Percentiles rank a stretch among this genome's conserved stretches.
Conservation (phyloP, 2,329 filamentous ascomycete species). For the Lasiodiplodia sp. region DNA sequence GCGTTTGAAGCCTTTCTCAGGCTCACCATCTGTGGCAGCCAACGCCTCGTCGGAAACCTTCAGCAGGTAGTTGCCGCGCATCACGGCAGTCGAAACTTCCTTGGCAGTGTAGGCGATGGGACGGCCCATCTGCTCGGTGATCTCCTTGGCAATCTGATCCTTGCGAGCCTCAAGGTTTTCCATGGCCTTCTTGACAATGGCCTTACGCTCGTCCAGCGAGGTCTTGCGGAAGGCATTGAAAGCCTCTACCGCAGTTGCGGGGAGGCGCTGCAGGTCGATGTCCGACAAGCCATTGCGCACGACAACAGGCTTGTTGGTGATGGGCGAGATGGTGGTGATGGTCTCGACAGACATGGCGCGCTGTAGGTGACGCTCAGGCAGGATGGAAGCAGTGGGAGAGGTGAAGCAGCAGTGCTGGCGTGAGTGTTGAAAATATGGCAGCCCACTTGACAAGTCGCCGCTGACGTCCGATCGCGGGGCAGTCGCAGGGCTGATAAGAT, state of each 20-base stretch:
- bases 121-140: conserved; percentile 94
- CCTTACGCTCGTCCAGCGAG: conserved; percentile 75
- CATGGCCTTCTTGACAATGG: conserved; percentile 81
- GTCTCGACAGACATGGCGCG: conserved; percentile 60
- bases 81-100: conserved; percentile 85
- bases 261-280: conserved; percentile 74
- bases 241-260: conserved; percentile 73
- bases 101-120: conserved; percentile 86
- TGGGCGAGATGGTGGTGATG: conserved; percentile 84
- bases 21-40: conserved; percentile 80
- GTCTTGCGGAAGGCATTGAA: conserved; percentile 82
- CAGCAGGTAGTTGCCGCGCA: conserved; percentile 83
- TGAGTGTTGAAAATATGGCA: neutral
- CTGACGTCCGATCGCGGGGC: conserved; percentile 26
- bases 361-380: conserved; percentile 31
- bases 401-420: neutral
- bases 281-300: conserved; percentile 77
- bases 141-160: conserved; percentile 81
- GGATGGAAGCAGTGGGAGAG: neutral
- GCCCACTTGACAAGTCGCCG: conserved; percentile 4
- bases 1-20: conserved; percentile 86
- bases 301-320: conserved; percentile 83
- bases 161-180: conserved; percentile 72
- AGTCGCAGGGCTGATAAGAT: conserved; percentile 21
- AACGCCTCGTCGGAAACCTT: conserved; percentile 82